Percentiles rank a stretch among this genome's conserved stretches.
Evolutionary conservation across 306 rosid species (phyloP).

Genomic region (Lagenaria siceraria): DNA sequence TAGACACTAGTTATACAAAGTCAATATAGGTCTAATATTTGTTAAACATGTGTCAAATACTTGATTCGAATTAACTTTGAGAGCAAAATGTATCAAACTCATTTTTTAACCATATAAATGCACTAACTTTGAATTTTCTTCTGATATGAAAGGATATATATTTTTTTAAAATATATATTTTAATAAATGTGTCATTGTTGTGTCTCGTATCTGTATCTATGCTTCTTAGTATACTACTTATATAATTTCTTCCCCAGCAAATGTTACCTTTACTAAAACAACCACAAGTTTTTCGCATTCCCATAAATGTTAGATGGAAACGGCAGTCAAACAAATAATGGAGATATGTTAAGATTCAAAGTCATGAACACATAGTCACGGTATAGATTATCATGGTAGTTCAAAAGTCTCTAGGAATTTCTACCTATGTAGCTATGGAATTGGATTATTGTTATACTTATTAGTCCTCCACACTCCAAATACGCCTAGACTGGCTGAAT

Average conservation of each 20-base stretch:
- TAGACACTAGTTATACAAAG: too few species aligned
- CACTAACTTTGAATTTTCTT: too few species aligned
- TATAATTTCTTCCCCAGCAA: neutral
- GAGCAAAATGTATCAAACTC: too few species aligned
- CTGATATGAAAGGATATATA: too few species aligned
- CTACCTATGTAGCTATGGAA: neutral
- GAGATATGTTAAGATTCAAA: neutral
- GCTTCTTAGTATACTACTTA: neutral
- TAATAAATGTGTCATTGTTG: too few species aligned
- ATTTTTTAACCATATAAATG: too few species aligned
- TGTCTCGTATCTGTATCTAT: too few species aligned
- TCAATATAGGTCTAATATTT: too few species aligned
- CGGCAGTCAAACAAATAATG: neutral
- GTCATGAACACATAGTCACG: neutral
- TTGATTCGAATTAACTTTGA: too few species aligned
- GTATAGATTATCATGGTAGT: neutral
- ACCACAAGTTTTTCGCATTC: neutral
- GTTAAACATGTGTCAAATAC: too few species aligned
- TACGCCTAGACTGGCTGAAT: neutral
- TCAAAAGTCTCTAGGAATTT: neutral
- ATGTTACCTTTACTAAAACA: neutral
- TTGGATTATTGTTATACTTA: neutral
- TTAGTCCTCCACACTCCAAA: neutral
- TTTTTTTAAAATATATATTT: too few species aligned
- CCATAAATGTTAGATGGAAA: neutral